A percentile compares a stretch with the other conserved stretches of the same genome.
These are phyloP conservation scores for Linnemannia elongata DNA, from an alignment of 192 early-diverging fungal species.

Conservation along the genomic window DNA sequence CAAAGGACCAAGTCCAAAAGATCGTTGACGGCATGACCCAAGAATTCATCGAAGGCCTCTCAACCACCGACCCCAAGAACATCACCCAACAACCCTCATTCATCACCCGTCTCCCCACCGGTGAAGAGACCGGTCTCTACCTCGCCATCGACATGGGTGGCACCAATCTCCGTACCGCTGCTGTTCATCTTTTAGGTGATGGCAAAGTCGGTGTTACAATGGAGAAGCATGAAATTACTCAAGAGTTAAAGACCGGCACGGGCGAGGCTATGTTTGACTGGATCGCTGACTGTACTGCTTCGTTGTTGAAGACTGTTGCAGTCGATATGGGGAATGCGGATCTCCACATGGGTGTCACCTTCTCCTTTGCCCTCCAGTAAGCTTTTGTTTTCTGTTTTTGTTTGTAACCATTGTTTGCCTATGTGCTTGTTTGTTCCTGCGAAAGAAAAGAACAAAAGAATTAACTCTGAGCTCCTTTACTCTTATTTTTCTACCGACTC, in stretches of 20 bases:
- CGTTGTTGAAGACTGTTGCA: conserved; percentile 62
- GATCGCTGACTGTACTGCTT: conserved; percentile 76
- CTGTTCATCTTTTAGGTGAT: conserved; percentile 83
- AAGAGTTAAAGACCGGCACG: conserved; percentile 83
- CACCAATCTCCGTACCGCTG: conserved; percentile 94
- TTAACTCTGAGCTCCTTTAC: background rate
- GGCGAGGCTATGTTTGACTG: conserved; percentile 85
- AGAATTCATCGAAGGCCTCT: conserved; percentile 57
- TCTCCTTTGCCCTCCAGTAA: conserved; percentile 87
- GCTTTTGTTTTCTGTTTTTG: conserved; percentile 18
- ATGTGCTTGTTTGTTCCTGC: too few species aligned
- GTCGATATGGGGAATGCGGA: conserved; percentile 64
- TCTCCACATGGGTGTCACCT: conserved; percentile 81
- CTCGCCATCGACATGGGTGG: conserved; percentile 95
- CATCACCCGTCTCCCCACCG: conserved; percentile 83
- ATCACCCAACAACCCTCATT: conserved; percentile 93
- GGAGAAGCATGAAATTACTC: conserved; percentile 80
- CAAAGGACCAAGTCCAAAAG: conserved; percentile 53
- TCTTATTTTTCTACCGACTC: background rate
- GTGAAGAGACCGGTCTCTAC: conserved; percentile 88
- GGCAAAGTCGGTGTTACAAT: conserved; percentile 75
- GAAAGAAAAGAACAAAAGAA: background rate
- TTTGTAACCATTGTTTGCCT: background rate
- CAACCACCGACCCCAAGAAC: conserved; percentile 61
- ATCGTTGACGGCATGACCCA: conserved; percentile 51